A percentile compares a stretch with the other conserved stretches of the same genome.
phyloP scores from a whole-genome alignment of 2,329 filamentous ascomycete species.

The Ceratocystis huliohia region DNA sequence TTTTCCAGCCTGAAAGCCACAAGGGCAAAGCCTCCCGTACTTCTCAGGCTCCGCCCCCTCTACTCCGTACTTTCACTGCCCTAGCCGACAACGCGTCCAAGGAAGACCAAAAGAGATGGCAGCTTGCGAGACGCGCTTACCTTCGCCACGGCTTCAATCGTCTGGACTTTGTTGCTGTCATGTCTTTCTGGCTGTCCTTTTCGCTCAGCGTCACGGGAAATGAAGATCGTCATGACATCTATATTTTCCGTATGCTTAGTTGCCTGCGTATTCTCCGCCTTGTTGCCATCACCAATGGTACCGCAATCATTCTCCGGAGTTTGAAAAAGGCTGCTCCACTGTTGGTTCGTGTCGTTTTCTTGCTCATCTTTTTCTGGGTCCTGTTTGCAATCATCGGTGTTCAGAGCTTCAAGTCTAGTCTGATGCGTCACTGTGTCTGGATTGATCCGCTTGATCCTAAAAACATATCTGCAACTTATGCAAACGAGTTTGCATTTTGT shows the following conservation, averaged over 20 bases:
- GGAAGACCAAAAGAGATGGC: slow-evolving; percentile 67
- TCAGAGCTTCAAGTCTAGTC: slow-evolving; percentile 83
- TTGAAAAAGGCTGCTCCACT: slow-evolving; percentile 89
- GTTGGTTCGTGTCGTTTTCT: slow-evolving; percentile 81
- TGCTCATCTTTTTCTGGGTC: slow-evolving; percentile 96
- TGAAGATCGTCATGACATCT: slow-evolving; percentile 59
- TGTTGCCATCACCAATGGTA: slow-evolving; percentile 85
- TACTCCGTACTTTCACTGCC: slow-evolving; percentile 49
- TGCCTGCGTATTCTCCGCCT: slow-evolving; percentile 85
- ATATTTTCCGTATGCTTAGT: slow-evolving; percentile 91
- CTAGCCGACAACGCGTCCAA: slow-evolving; percentile 50
- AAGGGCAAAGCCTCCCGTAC: slow-evolving; percentile 39
- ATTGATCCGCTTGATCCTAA: slow-evolving; percentile 48
- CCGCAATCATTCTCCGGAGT: slow-evolving; percentile 86
- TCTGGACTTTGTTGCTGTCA: slow-evolving; percentile 82
- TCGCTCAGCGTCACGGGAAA: slow-evolving; percentile 55
- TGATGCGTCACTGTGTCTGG: slow-evolving; percentile 69
- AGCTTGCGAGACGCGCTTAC: slow-evolving; percentile 83
- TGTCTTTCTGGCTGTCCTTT: slow-evolving; percentile 93
- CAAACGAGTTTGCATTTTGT: slow-evolving; percentile 62
- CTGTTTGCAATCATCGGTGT: slow-evolving; percentile 93
- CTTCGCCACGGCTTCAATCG: slow-evolving; percentile 91
- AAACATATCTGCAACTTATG: slow-evolving; percentile 44
- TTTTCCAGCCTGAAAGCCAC: slow-evolving; percentile 73
- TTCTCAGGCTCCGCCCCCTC: slow-evolving; percentile 32